phyloP scores from a whole-genome alignment of 257 asterid genomes.

The Parsonsia alboflavescens region DNA sequence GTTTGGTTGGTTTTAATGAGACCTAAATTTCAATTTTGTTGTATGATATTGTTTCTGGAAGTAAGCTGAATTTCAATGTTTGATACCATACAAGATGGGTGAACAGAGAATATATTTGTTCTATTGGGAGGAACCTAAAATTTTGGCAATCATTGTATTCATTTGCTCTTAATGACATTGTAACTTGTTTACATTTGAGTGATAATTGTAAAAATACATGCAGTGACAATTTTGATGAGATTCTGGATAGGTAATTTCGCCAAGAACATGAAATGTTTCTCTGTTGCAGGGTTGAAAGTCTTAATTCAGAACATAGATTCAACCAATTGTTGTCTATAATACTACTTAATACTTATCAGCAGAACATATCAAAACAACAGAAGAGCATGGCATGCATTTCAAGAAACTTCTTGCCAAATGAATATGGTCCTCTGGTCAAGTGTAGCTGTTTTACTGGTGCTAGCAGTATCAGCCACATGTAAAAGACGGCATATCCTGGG shows the following conservation, averaged over 20 bases:
- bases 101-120: neutral
- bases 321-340: too few species aligned
- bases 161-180: neutral
- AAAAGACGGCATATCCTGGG: too few species aligned
- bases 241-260: neutral
- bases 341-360: too few species aligned
- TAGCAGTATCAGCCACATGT: too few species aligned
- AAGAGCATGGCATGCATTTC: too few species aligned
- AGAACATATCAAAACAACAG: too few species aligned
- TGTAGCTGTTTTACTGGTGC: too few species aligned
- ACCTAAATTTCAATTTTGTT: neutral
- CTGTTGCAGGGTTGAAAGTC: neutral
- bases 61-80: neutral
- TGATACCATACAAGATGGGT: neutral
- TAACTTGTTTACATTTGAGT: neutral
- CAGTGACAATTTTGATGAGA: neutral
- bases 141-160: neutral
- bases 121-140: neutral
- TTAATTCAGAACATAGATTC: too few species aligned
- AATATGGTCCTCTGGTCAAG: too few species aligned
- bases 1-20: neutral
- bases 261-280: neutral
- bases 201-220: neutral
- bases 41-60: neutral
- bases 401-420: too few species aligned